phyloP scores from a whole-genome alignment of 176 grass and related monocot species.

The Pontederia crassipes region DNA sequence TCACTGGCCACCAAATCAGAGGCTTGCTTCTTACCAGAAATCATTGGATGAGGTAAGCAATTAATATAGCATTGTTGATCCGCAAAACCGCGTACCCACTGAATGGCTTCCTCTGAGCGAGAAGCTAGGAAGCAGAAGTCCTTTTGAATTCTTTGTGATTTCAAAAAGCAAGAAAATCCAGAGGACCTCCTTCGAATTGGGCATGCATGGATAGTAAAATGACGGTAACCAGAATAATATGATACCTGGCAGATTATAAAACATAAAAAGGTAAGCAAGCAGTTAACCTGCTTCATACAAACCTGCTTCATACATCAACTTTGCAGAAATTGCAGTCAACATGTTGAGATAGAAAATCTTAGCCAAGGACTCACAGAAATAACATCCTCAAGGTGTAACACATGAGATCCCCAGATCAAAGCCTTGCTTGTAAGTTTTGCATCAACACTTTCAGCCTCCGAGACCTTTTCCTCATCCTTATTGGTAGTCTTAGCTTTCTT shows the following conservation, averaged over 20 bases:
- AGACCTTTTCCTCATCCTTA: conserved; percentile 25
- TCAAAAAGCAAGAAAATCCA: conserved; percentile 67
- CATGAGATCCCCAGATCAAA: conserved; percentile 64
- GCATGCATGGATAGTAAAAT: conserved; percentile 81
- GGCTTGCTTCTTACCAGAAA: conserved; percentile 44
- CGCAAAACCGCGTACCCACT: conserved; percentile 78
- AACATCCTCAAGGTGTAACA: conserved; percentile 64
- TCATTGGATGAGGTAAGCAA: conserved; percentile 42
- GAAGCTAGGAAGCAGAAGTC: conserved; percentile 74
- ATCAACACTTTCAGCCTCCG: conserved; percentile 30
- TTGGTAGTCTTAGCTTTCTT: conserved; percentile 51
- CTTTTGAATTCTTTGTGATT: conserved; percentile 47
- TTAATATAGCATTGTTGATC: conserved; percentile 83
- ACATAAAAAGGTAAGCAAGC: too few relatives aligned
- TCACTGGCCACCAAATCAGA: conserved; percentile 40
- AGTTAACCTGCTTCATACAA: too few relatives aligned
- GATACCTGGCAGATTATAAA: conserved; percentile 51
- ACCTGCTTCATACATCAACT: too few relatives aligned
- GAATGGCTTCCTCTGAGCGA: conserved; percentile 53
- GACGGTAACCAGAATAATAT: conserved; percentile 48
- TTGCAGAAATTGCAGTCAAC: background rate
- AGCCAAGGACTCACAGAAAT: conserved; percentile 69
- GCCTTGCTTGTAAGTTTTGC: conserved; percentile 88
- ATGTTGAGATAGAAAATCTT: background rate
- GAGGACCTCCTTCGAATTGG: conserved; percentile 55